Evolutionary conservation across 495 filamentous ascomycete genomes (phyloP).

Genomic region (Podospora tetraspora): DNA sequence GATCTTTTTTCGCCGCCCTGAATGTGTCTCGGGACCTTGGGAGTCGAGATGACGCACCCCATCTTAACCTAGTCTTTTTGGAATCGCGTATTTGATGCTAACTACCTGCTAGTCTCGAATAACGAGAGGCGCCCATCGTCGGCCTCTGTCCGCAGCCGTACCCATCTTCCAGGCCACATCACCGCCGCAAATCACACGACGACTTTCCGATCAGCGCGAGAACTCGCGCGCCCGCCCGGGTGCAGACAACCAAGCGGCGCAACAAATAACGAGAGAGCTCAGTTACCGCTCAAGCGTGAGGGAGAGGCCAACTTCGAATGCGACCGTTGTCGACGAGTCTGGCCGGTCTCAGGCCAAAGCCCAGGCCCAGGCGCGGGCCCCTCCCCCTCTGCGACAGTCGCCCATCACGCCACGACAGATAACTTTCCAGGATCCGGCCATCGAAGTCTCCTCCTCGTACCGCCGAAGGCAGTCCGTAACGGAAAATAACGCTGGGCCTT

Average conservation of each 20-base stretch:
- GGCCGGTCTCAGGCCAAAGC: slow-evolving; percentile 15
- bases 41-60: not conserved
- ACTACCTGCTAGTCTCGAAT: slow-evolving; percentile 36
- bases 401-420: slow-evolving; percentile 40
- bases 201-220: slow-evolving; percentile 45
- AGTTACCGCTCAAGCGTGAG: slow-evolving; percentile 19
- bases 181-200: slow-evolving; percentile 33
- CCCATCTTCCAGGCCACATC: slow-evolving; percentile 36
- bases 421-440: slow-evolving; percentile 37
- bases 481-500: slow-evolving; percentile 29
- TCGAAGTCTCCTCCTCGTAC: slow-evolving; percentile 43
- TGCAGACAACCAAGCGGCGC: slow-evolving; percentile 28
- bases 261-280: slow-evolving; percentile 29
- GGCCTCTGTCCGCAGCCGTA: slow-evolving; percentile 42
- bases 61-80: not conserved
- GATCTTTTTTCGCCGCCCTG: not conserved
- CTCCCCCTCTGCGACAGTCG: slow-evolving; percentile 30
- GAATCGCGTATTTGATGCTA: slow-evolving; percentile 3
- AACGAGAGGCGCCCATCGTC: slow-evolving; percentile 32
- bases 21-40: not conserved
- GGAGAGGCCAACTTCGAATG: slow-evolving; percentile 25
- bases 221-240: slow-evolving; percentile 29
- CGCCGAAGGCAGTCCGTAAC: slow-evolving; percentile 37
- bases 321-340: slow-evolving; percentile 20
- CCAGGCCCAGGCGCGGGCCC: slow-evolving; percentile 5